Percentiles rank a stretch among this genome's conserved stretches.
Conservation (phyloP, 176 grass and related monocot genomes). For the Zoysia pacifica region DNA sequence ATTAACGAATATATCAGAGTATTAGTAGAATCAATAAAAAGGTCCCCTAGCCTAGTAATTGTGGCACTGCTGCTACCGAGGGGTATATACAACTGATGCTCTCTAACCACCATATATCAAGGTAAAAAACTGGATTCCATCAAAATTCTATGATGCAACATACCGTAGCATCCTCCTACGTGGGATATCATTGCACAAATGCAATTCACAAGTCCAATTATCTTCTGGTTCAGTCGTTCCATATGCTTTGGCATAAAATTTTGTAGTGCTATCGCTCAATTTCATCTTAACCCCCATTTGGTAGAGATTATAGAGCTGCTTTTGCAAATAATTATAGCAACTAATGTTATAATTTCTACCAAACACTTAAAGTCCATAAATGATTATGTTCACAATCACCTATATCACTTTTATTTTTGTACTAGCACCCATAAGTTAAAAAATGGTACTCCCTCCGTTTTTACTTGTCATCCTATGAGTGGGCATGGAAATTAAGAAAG, state of each 20-base stretch:
- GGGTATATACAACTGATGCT: not conserved
- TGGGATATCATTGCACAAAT: not conserved
- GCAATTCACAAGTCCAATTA: slow-evolving; percentile 5
- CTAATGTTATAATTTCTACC: too few species aligned
- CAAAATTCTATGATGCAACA: not conserved
- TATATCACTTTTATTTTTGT: too few species aligned
- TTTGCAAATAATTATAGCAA: too few species aligned
- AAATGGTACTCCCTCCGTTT: too few species aligned
- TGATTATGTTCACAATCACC: too few species aligned
- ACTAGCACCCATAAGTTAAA: too few species aligned
- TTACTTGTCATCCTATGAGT: too few species aligned
- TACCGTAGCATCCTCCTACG: not conserved
- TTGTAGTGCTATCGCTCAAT: not conserved
- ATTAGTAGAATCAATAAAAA: not conserved
- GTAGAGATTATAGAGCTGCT: too few species aligned
- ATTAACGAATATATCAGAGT: not conserved
- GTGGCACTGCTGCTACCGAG: not conserved
- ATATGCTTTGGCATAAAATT: not conserved
- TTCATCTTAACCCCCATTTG: not conserved
- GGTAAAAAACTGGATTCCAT: not conserved
- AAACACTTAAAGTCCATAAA: too few species aligned
- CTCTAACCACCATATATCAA: not conserved
- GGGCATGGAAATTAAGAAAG: too few species aligned
- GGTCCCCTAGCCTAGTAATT: not conserved
- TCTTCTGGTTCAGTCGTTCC: not conserved